Percentiles rank a stretch among this genome's conserved stretches.
These are phyloP conservation scores for Kodamaea hsintzibuensis DNA, from an alignment of 805 yeast genomes.

Conservation along the genomic window DNA sequence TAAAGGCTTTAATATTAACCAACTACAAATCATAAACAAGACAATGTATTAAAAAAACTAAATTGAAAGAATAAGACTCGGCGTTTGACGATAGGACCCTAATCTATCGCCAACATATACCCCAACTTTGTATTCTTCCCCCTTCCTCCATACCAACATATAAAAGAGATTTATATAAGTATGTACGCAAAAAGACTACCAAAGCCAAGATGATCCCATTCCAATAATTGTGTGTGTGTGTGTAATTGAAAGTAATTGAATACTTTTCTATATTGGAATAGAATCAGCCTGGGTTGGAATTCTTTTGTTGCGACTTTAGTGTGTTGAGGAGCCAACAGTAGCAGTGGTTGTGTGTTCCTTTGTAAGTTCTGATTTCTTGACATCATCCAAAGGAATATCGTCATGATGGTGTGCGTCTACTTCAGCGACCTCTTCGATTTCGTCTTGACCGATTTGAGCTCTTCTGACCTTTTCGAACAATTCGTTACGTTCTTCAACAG, in stretches of 20 bases:
- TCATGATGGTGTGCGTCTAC: background rate
- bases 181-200: background rate
- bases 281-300: background rate
- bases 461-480: constrained; percentile 43
- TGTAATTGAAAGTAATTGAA: background rate
- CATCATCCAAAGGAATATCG: background rate
- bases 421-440: background rate
- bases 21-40: background rate
- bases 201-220: background rate
- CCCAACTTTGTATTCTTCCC: constrained; percentile 4
- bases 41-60: constrained; percentile 1
- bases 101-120: constrained; percentile 4
- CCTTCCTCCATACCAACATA: constrained; percentile 4
- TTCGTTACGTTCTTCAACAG: constrained; percentile 51
- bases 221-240: constrained; percentile 6
- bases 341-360: background rate
- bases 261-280: background rate
- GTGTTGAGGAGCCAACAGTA: background rate
- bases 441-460: constrained; percentile 17
- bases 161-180: background rate
- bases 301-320: background rate
- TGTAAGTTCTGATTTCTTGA: background rate
- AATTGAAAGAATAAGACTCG: constrained; percentile 1
- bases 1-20: no score
- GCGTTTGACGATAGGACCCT: constrained; percentile 6